Conservation (phyloP, 2,329 filamentous ascomycete species). For the Penicillium sp. region DNA sequence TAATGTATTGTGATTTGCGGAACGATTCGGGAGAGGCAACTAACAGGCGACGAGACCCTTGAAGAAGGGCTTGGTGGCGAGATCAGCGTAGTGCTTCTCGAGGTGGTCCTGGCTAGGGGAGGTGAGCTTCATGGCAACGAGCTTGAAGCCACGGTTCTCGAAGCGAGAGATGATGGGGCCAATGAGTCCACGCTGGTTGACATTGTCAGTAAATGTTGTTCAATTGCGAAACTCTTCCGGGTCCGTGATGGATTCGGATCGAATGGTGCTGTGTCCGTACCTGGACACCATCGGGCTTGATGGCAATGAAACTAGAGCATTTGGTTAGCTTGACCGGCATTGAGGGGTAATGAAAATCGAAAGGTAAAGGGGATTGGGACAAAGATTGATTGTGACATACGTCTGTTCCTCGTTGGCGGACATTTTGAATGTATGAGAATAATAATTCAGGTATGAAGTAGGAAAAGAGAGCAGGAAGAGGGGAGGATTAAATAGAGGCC, state of each 20-base stretch:
- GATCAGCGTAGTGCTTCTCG: conserved; percentile 95
- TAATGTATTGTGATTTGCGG: conserved; percentile 13
- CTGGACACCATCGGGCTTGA: conserved; percentile 99
- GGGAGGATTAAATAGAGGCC: conserved; percentile 41
- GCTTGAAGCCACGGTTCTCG: conserved; percentile 98
- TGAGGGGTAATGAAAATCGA: conserved; percentile 18
- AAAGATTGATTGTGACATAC: conserved; percentile 54
- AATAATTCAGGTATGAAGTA: conserved; percentile 25
- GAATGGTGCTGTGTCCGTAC: conserved; percentile 52
- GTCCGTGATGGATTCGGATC: background rate
- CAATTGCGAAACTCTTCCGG: conserved; percentile 10
- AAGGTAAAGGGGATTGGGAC: conserved; percentile 1
- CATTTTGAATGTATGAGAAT: conserved; percentile 53
- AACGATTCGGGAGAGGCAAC: conserved; percentile 35
- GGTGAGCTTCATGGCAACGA: conserved; percentile 94
- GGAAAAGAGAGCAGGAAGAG: conserved; percentile 16
- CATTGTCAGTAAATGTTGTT: conserved; percentile 27
- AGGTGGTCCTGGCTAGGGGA: conserved; percentile 90
- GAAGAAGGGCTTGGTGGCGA: conserved; percentile 96
- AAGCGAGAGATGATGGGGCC: conserved; percentile 98
- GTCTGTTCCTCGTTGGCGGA: conserved; percentile 73
- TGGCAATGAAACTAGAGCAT: conserved; percentile 87
- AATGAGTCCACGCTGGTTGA: conserved; percentile 82
- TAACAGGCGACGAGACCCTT: conserved; percentile 84
- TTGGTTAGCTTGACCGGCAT: conserved; percentile 33